Base-by-base conservation (phyloP, 352 stramenopile species). In the Globisporangium sylvaticum region DNA sequence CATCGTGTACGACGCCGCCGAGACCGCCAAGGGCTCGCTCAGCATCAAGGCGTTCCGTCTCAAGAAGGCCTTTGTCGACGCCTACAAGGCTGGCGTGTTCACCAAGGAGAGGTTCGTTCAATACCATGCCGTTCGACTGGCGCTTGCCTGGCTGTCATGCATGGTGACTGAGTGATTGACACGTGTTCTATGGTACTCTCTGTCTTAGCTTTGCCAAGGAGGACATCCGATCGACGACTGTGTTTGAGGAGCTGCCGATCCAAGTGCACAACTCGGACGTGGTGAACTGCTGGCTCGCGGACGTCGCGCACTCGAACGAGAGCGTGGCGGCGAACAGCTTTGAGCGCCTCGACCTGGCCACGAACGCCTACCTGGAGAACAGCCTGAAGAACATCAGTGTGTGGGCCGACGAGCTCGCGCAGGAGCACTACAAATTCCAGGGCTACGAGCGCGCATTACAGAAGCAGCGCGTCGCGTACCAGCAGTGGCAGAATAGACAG, bases 361-460 rank as follows among this genome's bases (percentile, higher is more conserved):
- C 94, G 37, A 99, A 93, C 72, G 87, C 96, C 37, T 99, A 98
- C 83, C 70, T 96, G 29, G 96, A 99, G 74, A 98, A 97, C 80
- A 98, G 98, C 72, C 82, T 99, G n/a, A 97, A 99, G 87, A 98
- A 98, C 79, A 89, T 99, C 68, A 97, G 90, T 69, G 84, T 95
- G 58, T 99, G 96, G 95, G 96, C 98, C 25, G 97, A 99, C 73
- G 97, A 99, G 72, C 86, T 99, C 18, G 88, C 93, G 4, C 89
- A 96, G 65, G 96, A 99, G 77, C 96, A 99, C 76, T 90, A 88
- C 73, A 97, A 97, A 81, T 96, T 96, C 74, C 87, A 97, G 68
- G 82, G 88, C 64, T 96, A 96, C 62, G 81, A 96, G 74, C 88
- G 89, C 53, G 84, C 84, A 73, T 76, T 95, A 66, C 88, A 88